Evolutionary conservation across 257 asterid genomes (phyloP), one percentile per base, ranked within the genome.

Genomic region (Coffea eugenioides): DNA sequence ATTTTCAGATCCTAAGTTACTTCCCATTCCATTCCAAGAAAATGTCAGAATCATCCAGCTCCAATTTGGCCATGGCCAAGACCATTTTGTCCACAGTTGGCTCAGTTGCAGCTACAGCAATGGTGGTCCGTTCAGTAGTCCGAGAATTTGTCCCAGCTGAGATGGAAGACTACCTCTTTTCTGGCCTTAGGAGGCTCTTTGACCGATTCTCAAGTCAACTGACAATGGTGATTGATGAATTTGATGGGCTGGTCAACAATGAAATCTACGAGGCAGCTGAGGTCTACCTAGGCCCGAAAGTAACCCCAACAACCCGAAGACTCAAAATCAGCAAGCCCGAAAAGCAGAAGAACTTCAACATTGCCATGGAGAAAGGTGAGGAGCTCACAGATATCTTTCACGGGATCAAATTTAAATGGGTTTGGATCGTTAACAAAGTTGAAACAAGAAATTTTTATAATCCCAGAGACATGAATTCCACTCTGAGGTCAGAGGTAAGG

Each of bases 201-300:
- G 61, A 66, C 77, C 61, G 84, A 70, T 90, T 88, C 83, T 91
- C 93, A 0, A 85, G 82, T 81, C 81, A 89, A 67, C 34, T 88
- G 4, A 92, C 94, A 0, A 67, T 91, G 74, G 93, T 91, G 59
- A 83, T 92, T 43, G 90, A 91, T 4, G 93, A 91, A 77, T 85
- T 81, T 78, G 94, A 87, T 3, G 96, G 94, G 8, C 54, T 91
- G 5, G 83, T 23, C 66, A 69, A 5, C 80, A 91, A 92, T 79
- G 86, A 89, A 77, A 80, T 91, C 83, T 91, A 87, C 61, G 92
- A 86, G n/a, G 93, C 94, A 0, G 89, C 97, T 16, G 89, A 86
- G 46, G 23, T 75, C 75, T 87, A 88, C 59, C 80, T 92, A n/a
- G 91, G 92, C 77, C 64, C 84, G 21, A 92, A 80, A 75, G 2